These are phyloP conservation scores for Golubevia pallescens DNA, from an alignment of 1,284 basidiomycete genomes.

Conservation along the genomic window DNA sequence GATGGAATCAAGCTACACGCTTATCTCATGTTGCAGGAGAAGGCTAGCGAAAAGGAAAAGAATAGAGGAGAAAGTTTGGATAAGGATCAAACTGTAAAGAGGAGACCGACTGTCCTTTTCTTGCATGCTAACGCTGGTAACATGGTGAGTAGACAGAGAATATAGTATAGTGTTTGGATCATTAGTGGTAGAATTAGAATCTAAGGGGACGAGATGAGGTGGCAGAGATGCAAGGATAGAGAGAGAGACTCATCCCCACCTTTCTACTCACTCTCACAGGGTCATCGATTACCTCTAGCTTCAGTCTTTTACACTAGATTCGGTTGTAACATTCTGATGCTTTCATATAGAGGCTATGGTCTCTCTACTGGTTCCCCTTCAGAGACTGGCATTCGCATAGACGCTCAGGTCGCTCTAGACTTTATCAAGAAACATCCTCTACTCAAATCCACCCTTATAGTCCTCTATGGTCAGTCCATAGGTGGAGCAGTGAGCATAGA, in stretches of 20 bases:
- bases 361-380: constrained; percentile 80
- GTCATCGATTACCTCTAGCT: constrained; percentile 86
- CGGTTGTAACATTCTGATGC: constrained; percentile 85
- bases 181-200: no score
- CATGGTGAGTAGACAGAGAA: constrained; percentile 22
- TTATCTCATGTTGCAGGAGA: constrained; percentile 48
- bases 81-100: constrained; percentile 16
- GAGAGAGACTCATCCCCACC: no score
- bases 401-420: constrained; percentile 80
- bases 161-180: no score
- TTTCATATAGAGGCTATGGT: constrained; percentile 90
- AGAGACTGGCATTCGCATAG: constrained; percentile 78
- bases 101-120: constrained; percentile 48
- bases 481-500: constrained; percentile 94
- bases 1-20: constrained; percentile 43
- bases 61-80: constrained; percentile 10
- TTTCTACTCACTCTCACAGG: no score
- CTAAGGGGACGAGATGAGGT: no score
- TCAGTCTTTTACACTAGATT: constrained; percentile 81
- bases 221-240: no score
- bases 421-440: constrained; percentile 75
- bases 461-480: constrained; percentile 91
- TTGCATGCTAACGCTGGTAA: constrained; percentile 62
- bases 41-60: constrained; percentile 9
- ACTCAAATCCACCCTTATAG: constrained; percentile 67